Percentiles rank a stretch among this genome's conserved stretches.
phyloP scores from a whole-genome alignment of 179 eudicot species.

The Drosera spatulata region DNA sequence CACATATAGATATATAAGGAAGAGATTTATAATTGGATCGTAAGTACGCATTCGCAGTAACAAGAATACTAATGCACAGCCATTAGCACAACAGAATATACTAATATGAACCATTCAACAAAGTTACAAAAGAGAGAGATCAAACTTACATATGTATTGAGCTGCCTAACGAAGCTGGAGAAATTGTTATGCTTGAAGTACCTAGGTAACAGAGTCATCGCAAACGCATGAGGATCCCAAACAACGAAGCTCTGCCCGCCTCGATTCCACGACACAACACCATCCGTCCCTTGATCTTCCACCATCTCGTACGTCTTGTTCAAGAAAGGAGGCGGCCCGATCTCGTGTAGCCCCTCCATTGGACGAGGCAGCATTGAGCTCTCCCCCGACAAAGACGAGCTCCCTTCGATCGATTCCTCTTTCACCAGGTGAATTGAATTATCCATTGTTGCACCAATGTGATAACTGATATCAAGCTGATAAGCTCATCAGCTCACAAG shows the following conservation, averaged over 20 bases:
- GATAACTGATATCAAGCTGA: too few species aligned
- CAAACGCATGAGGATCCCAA: conserved; percentile 79
- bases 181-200: conserved; percentile 77
- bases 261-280: conserved; percentile 65
- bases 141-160: conserved; percentile 78
- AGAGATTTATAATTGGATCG: too few species aligned
- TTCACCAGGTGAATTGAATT: conserved; percentile 13
- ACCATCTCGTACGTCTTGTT: conserved; percentile 80
- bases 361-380: conserved; percentile 43
- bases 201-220: conserved; percentile 52
- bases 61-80: too few species aligned
- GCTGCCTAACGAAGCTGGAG: conserved; percentile 21
- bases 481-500: too few species aligned
- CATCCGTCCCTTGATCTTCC: conserved; percentile 49
- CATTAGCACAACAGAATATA: too few species aligned
- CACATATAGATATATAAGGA: too few species aligned
- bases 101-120: neutral
- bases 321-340: conserved; percentile 80
- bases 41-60: too few species aligned
- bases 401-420: conserved; percentile 37
- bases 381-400: conserved; percentile 5
- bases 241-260: conserved; percentile 73
- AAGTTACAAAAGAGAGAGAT: neutral
- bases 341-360: conserved; percentile 65
- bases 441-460: too few species aligned